Percentiles rank a stretch among this genome's conserved stretches.
phyloP scores from a whole-genome alignment of 2,329 filamentous ascomycete species.

The Fusarium xyrophilum region DNA sequence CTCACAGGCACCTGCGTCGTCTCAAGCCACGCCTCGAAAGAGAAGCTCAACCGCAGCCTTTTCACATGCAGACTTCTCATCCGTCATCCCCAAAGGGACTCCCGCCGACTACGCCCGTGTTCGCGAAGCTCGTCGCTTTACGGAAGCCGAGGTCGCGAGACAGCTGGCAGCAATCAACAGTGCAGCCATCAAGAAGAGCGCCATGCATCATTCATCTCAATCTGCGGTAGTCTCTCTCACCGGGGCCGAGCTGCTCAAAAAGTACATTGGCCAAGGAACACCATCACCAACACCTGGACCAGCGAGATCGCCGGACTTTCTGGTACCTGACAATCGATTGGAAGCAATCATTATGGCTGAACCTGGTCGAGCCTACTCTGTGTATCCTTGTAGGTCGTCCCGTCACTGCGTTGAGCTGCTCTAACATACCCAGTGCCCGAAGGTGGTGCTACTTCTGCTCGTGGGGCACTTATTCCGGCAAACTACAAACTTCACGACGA shows the following conservation, averaged over 20 bases:
- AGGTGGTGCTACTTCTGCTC: constrained; percentile 5
- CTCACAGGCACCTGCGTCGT: background rate
- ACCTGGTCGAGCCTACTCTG: constrained; percentile 18
- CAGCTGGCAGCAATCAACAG: constrained; percentile 12
- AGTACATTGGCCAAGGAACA: constrained; percentile 8
- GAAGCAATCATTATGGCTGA: constrained; percentile 29
- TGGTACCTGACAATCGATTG: constrained; percentile 3
- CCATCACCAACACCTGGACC: constrained; percentile 1
- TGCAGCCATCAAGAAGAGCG: constrained; percentile 6
- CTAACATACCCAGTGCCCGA: constrained; percentile 26
- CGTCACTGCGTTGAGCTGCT: background rate
- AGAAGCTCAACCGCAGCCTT: constrained; percentile 12
- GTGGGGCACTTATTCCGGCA: constrained; percentile 46
- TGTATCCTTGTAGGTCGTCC: constrained; percentile 22
- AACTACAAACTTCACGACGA: constrained; percentile 42
- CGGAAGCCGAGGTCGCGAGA: constrained; percentile 30
- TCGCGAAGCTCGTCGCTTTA: constrained; percentile 16
- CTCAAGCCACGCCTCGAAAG: constrained; percentile 9
- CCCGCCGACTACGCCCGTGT: constrained; percentile 4
- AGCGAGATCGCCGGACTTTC: background rate
- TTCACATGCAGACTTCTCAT: background rate
- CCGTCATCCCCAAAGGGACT: constrained; percentile 10
- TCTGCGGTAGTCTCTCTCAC: constrained; percentile 18
- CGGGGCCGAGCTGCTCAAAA: constrained; percentile 20
- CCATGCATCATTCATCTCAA: constrained; percentile 2